Percentiles rank a stretch among this genome's conserved stretches.
These are phyloP conservation scores for Pythium sukuiense DNA, from an alignment of 352 stramenopile species.

Conservation along the genomic window DNA sequence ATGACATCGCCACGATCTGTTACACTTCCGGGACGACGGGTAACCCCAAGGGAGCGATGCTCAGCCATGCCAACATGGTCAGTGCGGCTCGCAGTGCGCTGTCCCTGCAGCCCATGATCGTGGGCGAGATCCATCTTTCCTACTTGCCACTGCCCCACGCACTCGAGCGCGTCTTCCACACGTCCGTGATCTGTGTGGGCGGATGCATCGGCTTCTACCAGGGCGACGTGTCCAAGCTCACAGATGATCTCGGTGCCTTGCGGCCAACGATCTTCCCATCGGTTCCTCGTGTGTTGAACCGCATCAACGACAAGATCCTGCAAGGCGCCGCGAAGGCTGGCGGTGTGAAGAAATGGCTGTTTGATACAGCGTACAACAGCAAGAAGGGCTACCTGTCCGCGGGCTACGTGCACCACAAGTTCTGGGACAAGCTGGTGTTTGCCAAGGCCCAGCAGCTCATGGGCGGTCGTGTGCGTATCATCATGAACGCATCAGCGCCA, in stretches of 20 bases:
- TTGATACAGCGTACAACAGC: constrained; percentile 35
- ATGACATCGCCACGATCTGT: constrained; percentile 90
- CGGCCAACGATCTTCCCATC: constrained; percentile 90
- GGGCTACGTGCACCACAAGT: constrained; percentile 40
- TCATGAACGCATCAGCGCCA: constrained; percentile 93
- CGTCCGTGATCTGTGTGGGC: constrained; percentile 80
- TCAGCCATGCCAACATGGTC: constrained; percentile 80
- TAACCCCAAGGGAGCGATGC: constrained; percentile 92
- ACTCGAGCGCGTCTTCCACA: constrained; percentile 91
- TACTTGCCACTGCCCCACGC: constrained; percentile 96
- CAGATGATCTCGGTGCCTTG: constrained; percentile 92
- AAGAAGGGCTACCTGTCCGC: constrained; percentile 38
- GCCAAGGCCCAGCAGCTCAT: constrained; percentile 80
- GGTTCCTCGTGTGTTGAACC: constrained; percentile 93
- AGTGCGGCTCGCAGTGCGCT: not conserved
- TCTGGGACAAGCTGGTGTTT: constrained; percentile 95
- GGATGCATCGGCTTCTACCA: constrained; percentile 69
- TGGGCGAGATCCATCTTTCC: constrained; percentile 88
- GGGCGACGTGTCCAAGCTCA: constrained; percentile 84
- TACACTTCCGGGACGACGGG: constrained; percentile 95
- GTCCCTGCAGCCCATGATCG: no score
- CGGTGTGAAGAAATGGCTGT: constrained; percentile 46
- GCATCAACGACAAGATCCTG: constrained; percentile 94
- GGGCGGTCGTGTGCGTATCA: constrained; percentile 81
- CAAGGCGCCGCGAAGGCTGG: constrained; percentile 41